Evolutionary conservation across 768 basidiomycete genomes (phyloP).

Genomic region (Lactarius vividus): DNA sequence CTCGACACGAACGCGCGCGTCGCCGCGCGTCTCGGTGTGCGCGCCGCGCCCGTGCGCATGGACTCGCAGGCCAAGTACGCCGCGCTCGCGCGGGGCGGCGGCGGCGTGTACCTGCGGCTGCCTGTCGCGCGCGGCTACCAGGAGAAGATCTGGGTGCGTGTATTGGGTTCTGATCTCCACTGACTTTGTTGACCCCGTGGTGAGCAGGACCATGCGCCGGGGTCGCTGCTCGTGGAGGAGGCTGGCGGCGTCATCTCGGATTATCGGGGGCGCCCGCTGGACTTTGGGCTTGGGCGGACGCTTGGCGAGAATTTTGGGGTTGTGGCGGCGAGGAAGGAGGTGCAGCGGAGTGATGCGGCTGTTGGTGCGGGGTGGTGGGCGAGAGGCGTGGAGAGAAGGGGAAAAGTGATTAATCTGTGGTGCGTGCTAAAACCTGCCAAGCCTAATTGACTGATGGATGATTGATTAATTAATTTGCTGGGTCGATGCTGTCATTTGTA

Average conservation of each 20-base stretch:
- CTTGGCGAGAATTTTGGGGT: conserved; percentile 86
- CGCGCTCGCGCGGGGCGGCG: conserved; percentile 66
- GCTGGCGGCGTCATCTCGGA: conserved; percentile 89
- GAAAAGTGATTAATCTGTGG: neutral
- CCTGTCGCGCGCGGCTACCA: conserved; percentile 74
- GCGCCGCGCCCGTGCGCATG: conserved; percentile 72
- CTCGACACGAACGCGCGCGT: conserved; percentile 80
- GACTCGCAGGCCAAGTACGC: conserved; percentile 97
- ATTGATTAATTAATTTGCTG: neutral
- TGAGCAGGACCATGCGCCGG: conserved; percentile 84
- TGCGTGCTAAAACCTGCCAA: neutral
- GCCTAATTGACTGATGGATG: neutral
- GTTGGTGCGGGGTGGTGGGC: too few relatives aligned
- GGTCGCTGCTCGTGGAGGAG: conserved; percentile 79
- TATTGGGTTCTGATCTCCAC: too few relatives aligned
- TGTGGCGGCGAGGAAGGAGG: conserved; percentile 72
- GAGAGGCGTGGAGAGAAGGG: neutral
- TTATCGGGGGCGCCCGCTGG: conserved; percentile 69
- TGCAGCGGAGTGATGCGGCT: conserved; percentile 74
- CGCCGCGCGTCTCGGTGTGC: conserved; percentile 62
- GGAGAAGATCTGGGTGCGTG: conserved; percentile 93
- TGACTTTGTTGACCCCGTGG: too few relatives aligned
- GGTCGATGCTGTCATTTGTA: neutral
- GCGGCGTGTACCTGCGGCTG: conserved; percentile 72
- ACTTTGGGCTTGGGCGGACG: conserved; percentile 86